Percentiles rank a stretch among this genome's conserved stretches.
phyloP scores from a whole-genome alignment of 352 stramenopile genomes.

The Phytophthora pini region DNA sequence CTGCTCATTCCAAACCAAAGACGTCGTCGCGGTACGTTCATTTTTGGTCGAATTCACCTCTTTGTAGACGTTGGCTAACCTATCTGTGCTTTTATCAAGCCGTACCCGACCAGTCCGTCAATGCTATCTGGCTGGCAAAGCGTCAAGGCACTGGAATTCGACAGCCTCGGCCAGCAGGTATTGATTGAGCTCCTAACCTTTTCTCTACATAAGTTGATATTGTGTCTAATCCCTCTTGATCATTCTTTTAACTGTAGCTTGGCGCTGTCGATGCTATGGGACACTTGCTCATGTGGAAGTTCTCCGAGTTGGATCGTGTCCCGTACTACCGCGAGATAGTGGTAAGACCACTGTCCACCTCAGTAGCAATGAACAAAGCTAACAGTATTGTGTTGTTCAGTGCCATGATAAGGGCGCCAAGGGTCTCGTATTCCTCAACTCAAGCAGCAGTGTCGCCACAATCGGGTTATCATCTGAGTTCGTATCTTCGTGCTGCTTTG shows the following conservation, averaged over 20 bases:
- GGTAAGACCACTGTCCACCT: conserved; percentile 32
- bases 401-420: conserved; percentile 90
- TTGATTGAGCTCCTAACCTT: not conserved
- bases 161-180: conserved; percentile 82
- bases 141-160: conserved; percentile 83
- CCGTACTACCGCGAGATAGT: conserved; percentile 75
- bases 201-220: not conserved
- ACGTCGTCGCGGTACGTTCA: conserved; percentile 61
- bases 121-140: conserved; percentile 60
- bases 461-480: conserved; percentile 81
- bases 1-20: conserved; percentile 71
- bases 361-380: not conserved
- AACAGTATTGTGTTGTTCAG: conserved; percentile 30
- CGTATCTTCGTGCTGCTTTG: conserved; percentile 10
- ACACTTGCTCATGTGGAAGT: conserved; percentile 85
- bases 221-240: conserved; percentile 4
- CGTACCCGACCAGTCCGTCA: conserved; percentile 65
- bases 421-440: conserved; percentile 82
- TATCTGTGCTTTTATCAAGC: conserved; percentile 32
- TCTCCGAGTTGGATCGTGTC: conserved; percentile 69
- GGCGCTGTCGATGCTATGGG: conserved; percentile 76
- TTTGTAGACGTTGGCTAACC: not conserved
- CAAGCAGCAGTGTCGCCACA: conserved; percentile 75
- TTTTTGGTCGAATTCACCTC: not conserved
- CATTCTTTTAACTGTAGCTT: conserved; percentile 50